Evolutionary conservation across 176 grass and related monocot species (phyloP).

Genomic region (Alopecurus myosuroides): DNA sequence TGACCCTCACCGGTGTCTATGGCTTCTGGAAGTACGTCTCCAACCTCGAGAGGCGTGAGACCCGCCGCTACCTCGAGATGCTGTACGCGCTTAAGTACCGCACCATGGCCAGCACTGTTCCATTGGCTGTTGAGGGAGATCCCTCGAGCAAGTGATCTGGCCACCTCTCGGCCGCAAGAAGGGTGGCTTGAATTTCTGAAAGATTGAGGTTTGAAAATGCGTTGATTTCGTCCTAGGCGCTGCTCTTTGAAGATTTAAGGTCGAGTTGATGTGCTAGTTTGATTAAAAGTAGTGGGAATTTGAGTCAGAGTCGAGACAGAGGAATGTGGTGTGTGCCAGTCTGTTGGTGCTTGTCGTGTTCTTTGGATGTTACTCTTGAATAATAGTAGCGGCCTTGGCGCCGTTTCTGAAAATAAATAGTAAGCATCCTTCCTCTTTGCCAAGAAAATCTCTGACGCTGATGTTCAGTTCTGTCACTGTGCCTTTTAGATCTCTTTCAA

Average conservation of each 20-base stretch:
- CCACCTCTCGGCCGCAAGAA: conserved; percentile 4
- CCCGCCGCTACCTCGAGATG: conserved; percentile 98
- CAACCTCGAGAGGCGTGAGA: conserved; percentile 94
- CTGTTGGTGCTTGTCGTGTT: conserved; percentile 33
- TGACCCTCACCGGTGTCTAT: conserved; percentile 92
- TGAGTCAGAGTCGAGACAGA: conserved; percentile 9
- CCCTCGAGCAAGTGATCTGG: conserved; percentile 33
- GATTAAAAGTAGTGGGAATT: not conserved
- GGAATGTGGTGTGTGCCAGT: conserved; percentile 5
- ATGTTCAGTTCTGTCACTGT: too few species aligned
- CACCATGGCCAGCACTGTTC: conserved; percentile 85
- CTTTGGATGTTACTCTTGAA: conserved; percentile 42
- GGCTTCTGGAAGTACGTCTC: conserved; percentile 99
- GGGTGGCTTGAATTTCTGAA: conserved; percentile 12
- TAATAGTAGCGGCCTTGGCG: conserved; percentile 26
- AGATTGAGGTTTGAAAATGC: conserved; percentile 35
- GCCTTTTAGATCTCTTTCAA: too few species aligned
- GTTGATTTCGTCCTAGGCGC: conserved; percentile 28
- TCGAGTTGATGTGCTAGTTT: conserved; percentile 31
- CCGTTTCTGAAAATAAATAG: conserved; percentile 53
- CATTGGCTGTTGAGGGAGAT: conserved; percentile 77
- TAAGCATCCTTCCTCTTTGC: conserved; percentile 30
- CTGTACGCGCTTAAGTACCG: conserved; percentile 98
- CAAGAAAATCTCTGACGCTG: not conserved
- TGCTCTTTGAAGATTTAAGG: conserved; percentile 19